phyloP scores from a whole-genome alignment of 164 flowering plant species.

The Macadamia integrifolia region DNA sequence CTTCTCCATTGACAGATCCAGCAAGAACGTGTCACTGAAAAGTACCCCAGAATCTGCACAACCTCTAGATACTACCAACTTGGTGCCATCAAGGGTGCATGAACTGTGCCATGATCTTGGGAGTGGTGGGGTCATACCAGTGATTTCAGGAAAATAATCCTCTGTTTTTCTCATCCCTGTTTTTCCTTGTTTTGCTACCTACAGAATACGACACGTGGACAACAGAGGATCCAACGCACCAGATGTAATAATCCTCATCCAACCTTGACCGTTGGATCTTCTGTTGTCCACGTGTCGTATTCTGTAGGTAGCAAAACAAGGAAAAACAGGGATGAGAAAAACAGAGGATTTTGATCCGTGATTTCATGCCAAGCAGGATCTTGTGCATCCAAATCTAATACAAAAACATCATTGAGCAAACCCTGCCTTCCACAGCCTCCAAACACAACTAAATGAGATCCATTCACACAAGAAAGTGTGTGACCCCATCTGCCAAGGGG shows the following conservation, averaged over 20 bases:
- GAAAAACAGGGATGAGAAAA: too few species aligned
- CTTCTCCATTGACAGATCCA: slow-evolving; percentile 10
- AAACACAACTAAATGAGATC: slow-evolving; percentile 6
- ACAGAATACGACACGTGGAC: too few species aligned
- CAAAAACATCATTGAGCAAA: slow-evolving; percentile 14
- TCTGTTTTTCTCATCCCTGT: too few species aligned
- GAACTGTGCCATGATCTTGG: slow-evolving; percentile 17
- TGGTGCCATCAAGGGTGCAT: slow-evolving; percentile 11
- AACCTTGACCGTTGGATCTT: too few species aligned
- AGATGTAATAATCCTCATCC: too few species aligned
- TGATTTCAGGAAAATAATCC: too few species aligned
- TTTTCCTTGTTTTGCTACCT: too few species aligned
- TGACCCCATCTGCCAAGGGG: slow-evolving; percentile 10
- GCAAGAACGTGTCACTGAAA: slow-evolving; percentile 6
- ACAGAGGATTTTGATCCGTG: too few species aligned
- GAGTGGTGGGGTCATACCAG: slow-evolving; percentile 5
- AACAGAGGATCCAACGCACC: too few species aligned
- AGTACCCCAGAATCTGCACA: not conserved
- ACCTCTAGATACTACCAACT: not conserved
- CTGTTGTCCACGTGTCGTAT: too few species aligned
- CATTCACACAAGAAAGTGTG: slow-evolving; percentile 7
- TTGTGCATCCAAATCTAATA: slow-evolving; percentile 14
- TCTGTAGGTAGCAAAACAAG: too few species aligned
- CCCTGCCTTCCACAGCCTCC: slow-evolving; percentile 11
- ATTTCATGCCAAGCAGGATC: slow-evolving; percentile 9